Conservation (phyloP, 192 early-diverging fungal species). For the Linnemannia zychae region DNA sequence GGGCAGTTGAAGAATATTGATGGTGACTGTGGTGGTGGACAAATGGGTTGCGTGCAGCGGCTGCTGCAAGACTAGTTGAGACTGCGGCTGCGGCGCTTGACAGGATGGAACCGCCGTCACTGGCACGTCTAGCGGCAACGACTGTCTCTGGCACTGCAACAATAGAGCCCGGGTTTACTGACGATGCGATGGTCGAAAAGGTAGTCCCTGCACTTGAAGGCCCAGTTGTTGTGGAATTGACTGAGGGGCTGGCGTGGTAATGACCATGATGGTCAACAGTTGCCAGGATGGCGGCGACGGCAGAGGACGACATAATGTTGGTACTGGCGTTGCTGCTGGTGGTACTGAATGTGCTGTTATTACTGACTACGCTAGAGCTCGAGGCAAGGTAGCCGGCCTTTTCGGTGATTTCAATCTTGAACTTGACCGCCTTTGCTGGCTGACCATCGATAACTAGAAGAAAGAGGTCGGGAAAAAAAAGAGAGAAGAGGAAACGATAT, state of each 20-base stretch:
- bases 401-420: constrained; percentile 48
- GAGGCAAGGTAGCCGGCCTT: constrained; percentile 21
- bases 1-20: not conserved
- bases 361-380: constrained; percentile 18
- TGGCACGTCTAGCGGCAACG: constrained; percentile 28
- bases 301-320: constrained; percentile 26
- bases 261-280: constrained; percentile 15
- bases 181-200: not conserved
- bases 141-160: not conserved
- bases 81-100: constrained; percentile 45
- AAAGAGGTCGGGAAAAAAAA: too few species aligned
- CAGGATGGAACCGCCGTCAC: constrained; percentile 50
- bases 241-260: not conserved
- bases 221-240: not conserved
- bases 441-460: constrained; percentile 33
- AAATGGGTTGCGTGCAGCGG: constrained; percentile 31
- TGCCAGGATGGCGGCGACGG: constrained; percentile 24
- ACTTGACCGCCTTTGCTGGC: constrained; percentile 41
- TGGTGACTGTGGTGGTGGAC: not conserved
- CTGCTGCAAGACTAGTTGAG: constrained; percentile 27
- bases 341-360: constrained; percentile 12
- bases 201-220: not conserved
- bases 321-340: constrained; percentile 17
- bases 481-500: not conserved
- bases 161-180: not conserved